These are phyloP conservation scores for Platanthera zijinensis DNA, from an alignment of 106 monocot genomes.

Conservation along the genomic window DNA sequence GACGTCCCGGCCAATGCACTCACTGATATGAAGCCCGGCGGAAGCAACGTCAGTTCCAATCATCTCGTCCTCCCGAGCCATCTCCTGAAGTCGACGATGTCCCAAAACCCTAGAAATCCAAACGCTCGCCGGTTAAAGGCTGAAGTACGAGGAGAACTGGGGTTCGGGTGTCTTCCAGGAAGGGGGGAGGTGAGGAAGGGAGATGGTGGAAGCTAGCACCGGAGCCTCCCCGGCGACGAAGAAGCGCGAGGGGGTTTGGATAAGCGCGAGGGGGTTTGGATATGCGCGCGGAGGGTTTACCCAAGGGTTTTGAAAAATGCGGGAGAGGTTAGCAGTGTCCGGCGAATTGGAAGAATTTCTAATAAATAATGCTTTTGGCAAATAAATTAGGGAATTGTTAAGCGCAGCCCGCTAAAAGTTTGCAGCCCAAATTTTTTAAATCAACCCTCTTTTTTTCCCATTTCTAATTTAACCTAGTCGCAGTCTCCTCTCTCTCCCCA, in stretches of 20 bases:
- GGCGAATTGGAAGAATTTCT: neutral
- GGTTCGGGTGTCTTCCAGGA: neutral
- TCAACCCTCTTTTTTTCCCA: no score
- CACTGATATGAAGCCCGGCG: conserved; percentile 76
- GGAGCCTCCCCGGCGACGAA: neutral
- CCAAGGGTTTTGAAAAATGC: neutral
- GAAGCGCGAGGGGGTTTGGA: neutral
- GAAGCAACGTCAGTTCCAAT: conserved; percentile 77
- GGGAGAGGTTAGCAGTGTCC: neutral
- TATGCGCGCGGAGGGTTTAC: neutral
- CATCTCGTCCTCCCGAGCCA: conserved; percentile 84
- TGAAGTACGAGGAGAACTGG: neutral
- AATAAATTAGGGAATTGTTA: no score
- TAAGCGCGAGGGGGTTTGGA: neutral
- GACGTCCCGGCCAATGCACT: conserved; percentile 70
- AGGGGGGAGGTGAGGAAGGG: neutral
- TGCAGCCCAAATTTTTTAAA: no score
- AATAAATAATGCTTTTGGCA: no score
- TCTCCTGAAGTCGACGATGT: neutral
- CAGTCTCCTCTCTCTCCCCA: no score
- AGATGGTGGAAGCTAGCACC: neutral
- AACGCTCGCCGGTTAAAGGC: neutral
- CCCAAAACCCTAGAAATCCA: conserved; percentile 6
- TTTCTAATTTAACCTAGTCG: no score
- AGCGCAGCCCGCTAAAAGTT: no score